Conservation (phyloP, 345 rosid genomes). For the Camelina sativa region DNA sequence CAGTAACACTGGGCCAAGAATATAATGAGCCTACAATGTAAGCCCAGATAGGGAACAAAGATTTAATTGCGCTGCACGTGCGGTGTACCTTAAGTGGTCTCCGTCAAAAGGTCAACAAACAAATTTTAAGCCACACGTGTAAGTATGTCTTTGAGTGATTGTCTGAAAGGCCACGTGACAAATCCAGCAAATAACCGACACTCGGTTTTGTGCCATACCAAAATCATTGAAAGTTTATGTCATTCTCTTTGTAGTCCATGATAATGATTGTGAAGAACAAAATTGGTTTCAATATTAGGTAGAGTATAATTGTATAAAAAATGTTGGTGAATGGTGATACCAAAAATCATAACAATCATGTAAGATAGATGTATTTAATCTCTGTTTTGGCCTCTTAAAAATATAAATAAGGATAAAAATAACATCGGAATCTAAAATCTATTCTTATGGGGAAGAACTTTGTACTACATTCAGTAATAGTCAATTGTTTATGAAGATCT, state of each 20-base stretch:
- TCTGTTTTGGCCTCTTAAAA: not conserved
- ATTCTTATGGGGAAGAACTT: no score
- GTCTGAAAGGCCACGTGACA: slow-evolving; percentile 37
- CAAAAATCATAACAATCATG: not conserved
- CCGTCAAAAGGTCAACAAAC: slow-evolving; percentile 27
- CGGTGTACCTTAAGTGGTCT: slow-evolving; percentile 25
- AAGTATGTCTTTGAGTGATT: slow-evolving; percentile 28
- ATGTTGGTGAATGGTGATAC: not conserved
- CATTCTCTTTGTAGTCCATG: slow-evolving; percentile 39
- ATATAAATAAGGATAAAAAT: no score
- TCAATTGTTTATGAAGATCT: no score
- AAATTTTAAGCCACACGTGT: slow-evolving; percentile 35
- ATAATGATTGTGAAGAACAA: not conserved
- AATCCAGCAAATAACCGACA: slow-evolving; percentile 42
- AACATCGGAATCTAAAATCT: no score
- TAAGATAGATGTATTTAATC: not conserved
- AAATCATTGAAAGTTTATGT: slow-evolving; percentile 38
- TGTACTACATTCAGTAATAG: no score
- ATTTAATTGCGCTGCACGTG: slow-evolving; percentile 37
- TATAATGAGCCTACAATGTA: slow-evolving; percentile 15
- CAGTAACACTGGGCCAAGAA: slow-evolving; percentile 34
- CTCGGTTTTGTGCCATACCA: slow-evolving; percentile 34
- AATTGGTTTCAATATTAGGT: slow-evolving; percentile 9
- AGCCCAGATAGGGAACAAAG: slow-evolving; percentile 40
- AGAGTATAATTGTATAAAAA: not conserved